These are phyloP conservation scores for Eucalyptus dawsonii DNA, from an alignment of 345 rosid genomes.

Conservation along the genomic window DNA sequence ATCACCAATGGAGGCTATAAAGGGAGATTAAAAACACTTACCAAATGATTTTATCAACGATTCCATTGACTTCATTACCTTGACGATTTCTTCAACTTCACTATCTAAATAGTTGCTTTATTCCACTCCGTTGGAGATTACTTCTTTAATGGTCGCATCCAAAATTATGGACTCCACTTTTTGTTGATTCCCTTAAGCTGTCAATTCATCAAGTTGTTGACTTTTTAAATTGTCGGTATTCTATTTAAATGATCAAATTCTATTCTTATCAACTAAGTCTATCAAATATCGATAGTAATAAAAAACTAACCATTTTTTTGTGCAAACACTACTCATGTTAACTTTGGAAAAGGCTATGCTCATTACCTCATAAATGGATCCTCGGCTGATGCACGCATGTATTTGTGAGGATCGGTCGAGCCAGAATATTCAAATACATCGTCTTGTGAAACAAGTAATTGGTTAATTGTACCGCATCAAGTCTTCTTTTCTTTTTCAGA, in stretches of 20 bases:
- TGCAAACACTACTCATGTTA: background rate
- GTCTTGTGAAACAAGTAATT: background rate
- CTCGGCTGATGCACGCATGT: rapidly evolving
- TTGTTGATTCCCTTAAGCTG: background rate
- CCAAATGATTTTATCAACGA: too few relatives aligned
- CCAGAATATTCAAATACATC: too few relatives aligned
- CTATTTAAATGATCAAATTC: too few relatives aligned
- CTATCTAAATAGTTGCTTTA: background rate
- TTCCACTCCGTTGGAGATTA: too few relatives aligned
- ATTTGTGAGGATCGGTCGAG: background rate
- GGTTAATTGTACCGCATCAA: background rate
- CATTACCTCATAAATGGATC: too few relatives aligned
- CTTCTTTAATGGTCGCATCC: rapidly evolving
- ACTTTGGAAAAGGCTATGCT: background rate
- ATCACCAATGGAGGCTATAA: background rate
- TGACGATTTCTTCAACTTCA: background rate
- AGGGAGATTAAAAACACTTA: background rate
- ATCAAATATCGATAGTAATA: too few relatives aligned
- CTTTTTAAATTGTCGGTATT: background rate
- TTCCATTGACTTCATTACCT: background rate
- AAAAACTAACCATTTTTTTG: too few relatives aligned
- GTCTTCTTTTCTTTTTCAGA: background rate
- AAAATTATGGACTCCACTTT: background rate
- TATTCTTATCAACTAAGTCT: too few relatives aligned
- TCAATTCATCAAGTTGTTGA: too few relatives aligned